phyloP scores from a whole-genome alignment of 192 early-diverging fungal species.

The Coemansia sp. region DNA sequence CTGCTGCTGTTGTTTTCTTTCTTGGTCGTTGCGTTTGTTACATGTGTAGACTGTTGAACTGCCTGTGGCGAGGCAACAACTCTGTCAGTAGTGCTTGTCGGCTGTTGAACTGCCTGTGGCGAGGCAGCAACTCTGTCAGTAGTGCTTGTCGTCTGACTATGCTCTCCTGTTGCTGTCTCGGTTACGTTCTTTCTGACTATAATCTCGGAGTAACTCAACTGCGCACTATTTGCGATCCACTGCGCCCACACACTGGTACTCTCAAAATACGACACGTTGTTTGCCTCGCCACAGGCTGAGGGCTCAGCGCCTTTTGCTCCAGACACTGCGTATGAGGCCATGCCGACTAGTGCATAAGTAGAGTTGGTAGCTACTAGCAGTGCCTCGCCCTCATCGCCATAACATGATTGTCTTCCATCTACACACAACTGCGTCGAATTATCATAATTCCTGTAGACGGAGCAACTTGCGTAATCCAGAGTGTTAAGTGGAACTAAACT shows the following conservation, averaged over 20 bases:
- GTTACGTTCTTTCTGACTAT: background rate
- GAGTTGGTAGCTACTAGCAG: slow-evolving; percentile 14
- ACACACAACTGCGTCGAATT: slow-evolving; percentile 26
- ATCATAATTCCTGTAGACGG: slow-evolving; percentile 18
- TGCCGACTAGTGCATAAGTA: slow-evolving; percentile 19
- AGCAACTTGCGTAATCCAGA: slow-evolving; percentile 5
- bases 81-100: too few relatives aligned
- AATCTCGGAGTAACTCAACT: slow-evolving; percentile 17
- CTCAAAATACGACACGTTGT: slow-evolving; percentile 21
- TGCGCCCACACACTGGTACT: slow-evolving; percentile 19
- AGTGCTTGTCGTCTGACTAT: background rate
- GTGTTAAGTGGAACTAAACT: background rate
- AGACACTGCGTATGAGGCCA: slow-evolving; percentile 18
- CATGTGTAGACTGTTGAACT: background rate
- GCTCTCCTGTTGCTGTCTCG: background rate
- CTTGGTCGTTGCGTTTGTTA: background rate
- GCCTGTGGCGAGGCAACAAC: too few relatives aligned
- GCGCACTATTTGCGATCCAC: slow-evolving; percentile 22
- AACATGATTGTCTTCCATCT: slow-evolving; percentile 4
- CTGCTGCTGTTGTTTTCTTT: background rate
- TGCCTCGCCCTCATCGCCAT: slow-evolving; percentile 34
- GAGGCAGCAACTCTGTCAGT: background rate
- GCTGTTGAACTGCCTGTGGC: background rate
- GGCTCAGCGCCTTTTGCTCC: background rate
- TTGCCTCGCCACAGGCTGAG: background rate